These are phyloP conservation scores for Acanthochlamys bracteata DNA, from an alignment of 106 monocot species.

Conservation along the genomic window DNA sequence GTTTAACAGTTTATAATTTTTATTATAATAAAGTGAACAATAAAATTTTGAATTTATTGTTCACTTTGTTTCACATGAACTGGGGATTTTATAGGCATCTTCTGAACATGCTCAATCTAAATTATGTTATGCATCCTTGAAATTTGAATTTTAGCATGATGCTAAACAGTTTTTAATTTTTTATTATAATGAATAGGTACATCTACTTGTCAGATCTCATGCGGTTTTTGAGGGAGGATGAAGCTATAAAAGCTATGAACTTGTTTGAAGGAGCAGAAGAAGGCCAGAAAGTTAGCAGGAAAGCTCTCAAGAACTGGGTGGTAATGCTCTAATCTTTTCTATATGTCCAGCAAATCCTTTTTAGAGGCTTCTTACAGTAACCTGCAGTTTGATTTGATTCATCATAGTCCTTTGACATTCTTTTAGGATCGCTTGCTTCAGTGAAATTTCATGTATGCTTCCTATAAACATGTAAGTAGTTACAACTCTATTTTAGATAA, in stretches of 20 bases:
- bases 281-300: slow-evolving; percentile 18
- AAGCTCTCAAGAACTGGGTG: slow-evolving; percentile 44
- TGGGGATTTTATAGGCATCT: too few species aligned
- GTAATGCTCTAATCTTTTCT: slow-evolving; percentile 8
- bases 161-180: too few species aligned
- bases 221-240: slow-evolving; percentile 43
- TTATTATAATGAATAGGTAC: slow-evolving; percentile 14
- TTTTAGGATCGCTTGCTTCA: too few species aligned
- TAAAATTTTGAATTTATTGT: too few species aligned
- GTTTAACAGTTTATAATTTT: too few species aligned
- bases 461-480: too few species aligned
- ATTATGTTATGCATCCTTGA: too few species aligned
- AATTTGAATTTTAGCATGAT: too few species aligned
- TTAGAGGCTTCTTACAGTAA: neutral
- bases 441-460: too few species aligned
- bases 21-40: neutral
- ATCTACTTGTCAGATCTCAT: slow-evolving; percentile 28
- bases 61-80: too few species aligned
- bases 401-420: neutral
- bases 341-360: neutral
- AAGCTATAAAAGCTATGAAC: slow-evolving; percentile 25
- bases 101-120: too few species aligned
- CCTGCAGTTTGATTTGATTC: neutral
- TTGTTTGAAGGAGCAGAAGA: slow-evolving; percentile 40
- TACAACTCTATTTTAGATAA: too few species aligned